phyloP scores from a whole-genome alignment of 768 basidiomycete species.

The Ramaria rubella region DNA sequence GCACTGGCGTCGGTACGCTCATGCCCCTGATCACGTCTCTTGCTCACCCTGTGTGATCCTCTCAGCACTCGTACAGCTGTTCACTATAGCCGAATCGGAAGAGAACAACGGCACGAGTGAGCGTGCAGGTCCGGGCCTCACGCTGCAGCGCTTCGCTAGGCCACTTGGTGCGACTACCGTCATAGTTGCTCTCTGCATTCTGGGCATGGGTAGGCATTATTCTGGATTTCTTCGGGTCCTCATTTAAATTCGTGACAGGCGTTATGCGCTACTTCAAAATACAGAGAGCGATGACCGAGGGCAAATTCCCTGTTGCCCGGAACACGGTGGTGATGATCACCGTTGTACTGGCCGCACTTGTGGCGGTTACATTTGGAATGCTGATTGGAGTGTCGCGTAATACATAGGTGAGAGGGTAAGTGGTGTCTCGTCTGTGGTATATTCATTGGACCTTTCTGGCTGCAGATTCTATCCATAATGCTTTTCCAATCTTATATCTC shows the following conservation, averaged over 20 bases:
- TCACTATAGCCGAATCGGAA: slow-evolving; percentile 31
- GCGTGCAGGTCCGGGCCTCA: neutral
- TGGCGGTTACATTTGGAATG: slow-evolving; percentile 38
- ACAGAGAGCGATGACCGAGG: slow-evolving; percentile 43
- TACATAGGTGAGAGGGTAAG: no score
- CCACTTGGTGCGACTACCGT: slow-evolving; percentile 49
- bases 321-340: slow-evolving; percentile 37
- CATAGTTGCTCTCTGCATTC: slow-evolving; percentile 39
- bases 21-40: neutral
- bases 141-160: slow-evolving; percentile 32
- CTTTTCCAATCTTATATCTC: no score
- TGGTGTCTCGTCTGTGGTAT: no score
- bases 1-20: slow-evolving; percentile 51
- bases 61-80: slow-evolving; percentile 51
- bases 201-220: slow-evolving; percentile 39
- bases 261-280: slow-evolving; percentile 46
- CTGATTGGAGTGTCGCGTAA: slow-evolving; percentile 27
- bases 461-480: no score
- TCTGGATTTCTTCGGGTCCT: neutral
- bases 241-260: slow-evolving; percentile 28
- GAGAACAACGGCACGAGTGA: no score
- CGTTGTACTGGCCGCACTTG: slow-evolving; percentile 33
- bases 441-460: no score
- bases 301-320: slow-evolving; percentile 51
- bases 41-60: neutral